These are phyloP conservation scores for Acanthamoeba healyi DNA, from an alignment of 208 protist species.

Conservation along the genomic window DNA sequence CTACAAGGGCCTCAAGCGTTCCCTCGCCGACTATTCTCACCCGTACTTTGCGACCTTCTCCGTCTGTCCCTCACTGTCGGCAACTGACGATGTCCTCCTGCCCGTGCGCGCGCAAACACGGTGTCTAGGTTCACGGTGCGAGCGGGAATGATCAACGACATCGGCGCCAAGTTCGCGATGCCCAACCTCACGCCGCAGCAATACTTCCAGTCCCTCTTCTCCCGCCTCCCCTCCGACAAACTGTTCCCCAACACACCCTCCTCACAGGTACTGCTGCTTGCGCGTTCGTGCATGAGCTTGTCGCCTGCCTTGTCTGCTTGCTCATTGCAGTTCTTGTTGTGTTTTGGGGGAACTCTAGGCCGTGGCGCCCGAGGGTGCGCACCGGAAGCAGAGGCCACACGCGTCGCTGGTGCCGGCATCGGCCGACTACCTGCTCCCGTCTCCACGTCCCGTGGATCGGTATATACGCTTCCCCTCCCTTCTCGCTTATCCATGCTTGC, in stretches of 20 bases:
- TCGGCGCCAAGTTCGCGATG: neutral
- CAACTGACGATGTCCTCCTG: too few species aligned
- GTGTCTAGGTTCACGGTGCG: slow-evolving; percentile 25
- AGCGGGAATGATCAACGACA: slow-evolving; percentile 11
- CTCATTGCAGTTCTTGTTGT: neutral
- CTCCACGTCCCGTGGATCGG: too few species aligned
- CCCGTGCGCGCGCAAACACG: neutral
- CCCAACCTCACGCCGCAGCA: neutral
- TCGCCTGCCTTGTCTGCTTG: neutral
- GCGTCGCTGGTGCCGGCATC: too few species aligned
- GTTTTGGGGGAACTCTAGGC: too few species aligned
- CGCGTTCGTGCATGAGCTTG: neutral
- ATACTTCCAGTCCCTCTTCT: slow-evolving; percentile 27
- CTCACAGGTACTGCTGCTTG: too few species aligned
- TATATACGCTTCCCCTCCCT: too few species aligned
- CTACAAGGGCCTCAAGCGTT: slow-evolving; percentile 8
- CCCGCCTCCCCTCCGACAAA: neutral
- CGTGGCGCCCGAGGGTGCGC: too few species aligned
- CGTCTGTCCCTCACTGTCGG: neutral
- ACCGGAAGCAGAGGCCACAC: too few species aligned
- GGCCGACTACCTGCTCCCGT: too few species aligned
- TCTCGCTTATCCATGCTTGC: too few species aligned
- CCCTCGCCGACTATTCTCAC: slow-evolving; percentile 31
- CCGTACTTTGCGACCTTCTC: neutral
- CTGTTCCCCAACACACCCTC: too few species aligned